Conservation (phyloP, 768 basidiomycete species). For the Suillus luteus region DNA sequence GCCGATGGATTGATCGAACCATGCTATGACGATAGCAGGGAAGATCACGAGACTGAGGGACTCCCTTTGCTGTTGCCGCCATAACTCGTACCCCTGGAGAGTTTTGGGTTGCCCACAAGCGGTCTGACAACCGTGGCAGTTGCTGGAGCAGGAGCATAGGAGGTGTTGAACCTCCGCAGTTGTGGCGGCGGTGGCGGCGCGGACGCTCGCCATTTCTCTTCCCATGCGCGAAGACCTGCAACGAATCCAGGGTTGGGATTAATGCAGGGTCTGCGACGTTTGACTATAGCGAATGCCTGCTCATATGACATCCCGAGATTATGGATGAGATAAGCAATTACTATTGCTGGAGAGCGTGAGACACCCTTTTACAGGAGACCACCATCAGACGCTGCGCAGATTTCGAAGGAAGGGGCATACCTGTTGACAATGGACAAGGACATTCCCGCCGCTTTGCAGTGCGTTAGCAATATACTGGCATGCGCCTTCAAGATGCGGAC, state of each 20-base stretch:
- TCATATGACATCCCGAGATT: constrained; percentile 75
- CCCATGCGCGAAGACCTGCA: constrained; percentile 59
- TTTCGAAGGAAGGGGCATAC: constrained; percentile 38
- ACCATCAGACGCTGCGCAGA: neutral
- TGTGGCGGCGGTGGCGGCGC: constrained; percentile 21
- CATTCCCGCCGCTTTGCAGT: constrained; percentile 59
- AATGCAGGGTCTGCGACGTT: constrained; percentile 67
- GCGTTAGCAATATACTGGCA: constrained; percentile 67
- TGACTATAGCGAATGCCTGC: constrained; percentile 58
- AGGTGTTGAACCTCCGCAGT: constrained; percentile 33
- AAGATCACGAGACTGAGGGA: constrained; percentile 5
- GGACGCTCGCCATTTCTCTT: constrained; percentile 35
- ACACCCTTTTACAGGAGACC: constrained; percentile 52
- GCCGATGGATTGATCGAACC: neutral
- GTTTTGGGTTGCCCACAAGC: constrained; percentile 8
- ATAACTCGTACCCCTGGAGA: constrained; percentile 31
- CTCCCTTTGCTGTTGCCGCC: constrained; percentile 9
- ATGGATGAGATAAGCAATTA: constrained; percentile 82
- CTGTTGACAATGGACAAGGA: constrained; percentile 84
- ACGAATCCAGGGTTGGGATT: constrained; percentile 83
- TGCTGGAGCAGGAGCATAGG: constrained; percentile 15
- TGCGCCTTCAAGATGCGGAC: constrained; percentile 66
- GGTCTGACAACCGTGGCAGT: neutral
- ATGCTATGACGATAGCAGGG: neutral
- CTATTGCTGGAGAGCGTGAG: constrained; percentile 74